Percentiles rank a stretch among this genome's conserved stretches.
Evolutionary conservation across 805 yeast species (phyloP).

Genomic region (Tetrapisispora arboricola): DNA sequence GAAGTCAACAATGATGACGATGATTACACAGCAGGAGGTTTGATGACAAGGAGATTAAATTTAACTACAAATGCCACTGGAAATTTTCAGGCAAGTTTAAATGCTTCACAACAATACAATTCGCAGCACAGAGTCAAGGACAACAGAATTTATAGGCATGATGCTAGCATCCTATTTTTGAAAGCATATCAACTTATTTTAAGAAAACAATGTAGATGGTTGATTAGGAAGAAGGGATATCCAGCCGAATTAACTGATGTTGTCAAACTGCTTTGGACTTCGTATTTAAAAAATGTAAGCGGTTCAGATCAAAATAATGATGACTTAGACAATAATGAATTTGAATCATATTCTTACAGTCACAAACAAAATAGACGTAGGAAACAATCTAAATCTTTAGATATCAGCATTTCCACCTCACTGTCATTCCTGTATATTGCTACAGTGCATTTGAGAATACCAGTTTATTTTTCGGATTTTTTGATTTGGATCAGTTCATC

Average conservation of each 20-base stretch:
- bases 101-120: constrained; percentile 18
- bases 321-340: constrained; percentile 11
- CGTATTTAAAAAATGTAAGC: constrained; percentile 13
- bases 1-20: constrained; percentile 82
- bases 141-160: constrained; percentile 36
- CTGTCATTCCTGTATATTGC: constrained; percentile 42
- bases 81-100: constrained; percentile 27
- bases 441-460: constrained; percentile 37
- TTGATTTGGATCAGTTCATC: constrained; percentile 34
- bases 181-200: constrained; percentile 43
- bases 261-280: constrained; percentile 33
- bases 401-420: constrained; percentile 18
- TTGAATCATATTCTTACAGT: neutral
- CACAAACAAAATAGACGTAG: constrained; percentile 1
- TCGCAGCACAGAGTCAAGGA: constrained; percentile 11
- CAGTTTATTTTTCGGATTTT: constrained; percentile 42
- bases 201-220: constrained; percentile 35
- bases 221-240: constrained; percentile 27
- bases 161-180: constrained; percentile 36
- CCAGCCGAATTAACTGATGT: constrained; percentile 25
- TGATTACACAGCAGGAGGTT: constrained; percentile 32
- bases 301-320: constrained; percentile 5
- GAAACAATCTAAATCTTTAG: constrained; percentile 5
- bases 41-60: constrained; percentile 45
- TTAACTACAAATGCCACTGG: constrained; percentile 37